Evolutionary conservation across 164 flowering plant species (phyloP).

Genomic region (Chimonanthus salicifolius): DNA sequence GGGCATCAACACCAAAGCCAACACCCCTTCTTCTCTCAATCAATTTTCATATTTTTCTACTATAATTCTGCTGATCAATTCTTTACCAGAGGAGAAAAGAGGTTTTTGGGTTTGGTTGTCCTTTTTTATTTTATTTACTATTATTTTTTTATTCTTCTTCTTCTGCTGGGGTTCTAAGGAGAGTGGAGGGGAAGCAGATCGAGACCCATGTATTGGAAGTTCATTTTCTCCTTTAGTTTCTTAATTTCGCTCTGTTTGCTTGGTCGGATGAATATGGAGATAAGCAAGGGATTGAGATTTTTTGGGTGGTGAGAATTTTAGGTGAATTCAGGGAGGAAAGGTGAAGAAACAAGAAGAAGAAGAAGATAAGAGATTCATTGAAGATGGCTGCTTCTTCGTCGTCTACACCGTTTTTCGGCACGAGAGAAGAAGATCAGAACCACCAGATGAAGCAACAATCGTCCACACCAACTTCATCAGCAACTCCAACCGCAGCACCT

Average conservation of each 20-base stretch:
- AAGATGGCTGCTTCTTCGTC: constrained; percentile 40
- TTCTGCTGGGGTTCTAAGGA: neutral
- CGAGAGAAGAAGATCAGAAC: constrained; percentile 45
- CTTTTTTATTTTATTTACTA: neutral
- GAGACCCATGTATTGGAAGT: neutral
- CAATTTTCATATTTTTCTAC: neutral
- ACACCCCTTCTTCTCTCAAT: neutral
- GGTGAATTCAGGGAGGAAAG: neutral
- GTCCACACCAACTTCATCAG: constrained; percentile 35
- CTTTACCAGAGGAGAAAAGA: constrained; percentile 6
- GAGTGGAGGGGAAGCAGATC: neutral
- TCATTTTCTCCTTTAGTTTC: constrained; percentile 12
- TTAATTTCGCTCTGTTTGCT: neutral
- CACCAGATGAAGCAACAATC: constrained; percentile 33
- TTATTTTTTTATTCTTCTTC: constrained; percentile 14
- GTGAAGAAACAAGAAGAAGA: neutral
- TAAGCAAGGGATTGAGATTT: constrained; percentile 14
- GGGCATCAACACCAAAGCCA: constrained; percentile 15
- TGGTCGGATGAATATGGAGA: neutral
- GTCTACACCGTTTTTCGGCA: constrained; percentile 31
- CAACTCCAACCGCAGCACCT: constrained; percentile 33
- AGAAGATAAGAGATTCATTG: neutral
- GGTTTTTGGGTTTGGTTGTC: constrained; percentile 4
- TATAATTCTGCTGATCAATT: constrained; percentile 6
- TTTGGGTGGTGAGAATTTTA: constrained; percentile 9